Conservation (phyloP, 345 rosid species). For the Eucalyptus marginata region DNA sequence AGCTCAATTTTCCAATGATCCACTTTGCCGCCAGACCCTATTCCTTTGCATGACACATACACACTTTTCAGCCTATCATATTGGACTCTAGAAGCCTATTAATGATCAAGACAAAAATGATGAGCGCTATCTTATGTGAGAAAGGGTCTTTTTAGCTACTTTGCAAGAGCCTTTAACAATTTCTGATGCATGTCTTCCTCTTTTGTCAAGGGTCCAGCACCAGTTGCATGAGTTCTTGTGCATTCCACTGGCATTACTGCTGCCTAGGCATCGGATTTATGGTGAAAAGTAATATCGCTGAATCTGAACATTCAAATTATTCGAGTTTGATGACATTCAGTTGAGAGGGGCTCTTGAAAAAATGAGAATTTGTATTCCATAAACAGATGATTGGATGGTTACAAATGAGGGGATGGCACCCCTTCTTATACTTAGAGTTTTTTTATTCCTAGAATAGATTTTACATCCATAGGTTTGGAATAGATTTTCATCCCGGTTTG, state of each 20-base stretch:
- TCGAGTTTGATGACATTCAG: neutral
- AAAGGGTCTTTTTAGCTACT: neutral
- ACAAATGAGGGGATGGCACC: too few relatives aligned
- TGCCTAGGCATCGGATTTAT: neutral
- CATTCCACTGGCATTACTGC: neutral
- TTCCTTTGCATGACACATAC: neutral
- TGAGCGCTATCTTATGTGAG: neutral
- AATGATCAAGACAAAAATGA: neutral
- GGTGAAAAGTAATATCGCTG: neutral
- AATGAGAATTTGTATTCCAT: too few relatives aligned
- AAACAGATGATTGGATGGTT: too few relatives aligned
- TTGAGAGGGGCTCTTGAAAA: too few relatives aligned
- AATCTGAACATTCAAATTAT: neutral
- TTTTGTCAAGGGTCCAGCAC: neutral
- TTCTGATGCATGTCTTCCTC: neutral
- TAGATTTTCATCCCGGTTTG: too few relatives aligned
- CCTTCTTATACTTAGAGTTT: too few relatives aligned
- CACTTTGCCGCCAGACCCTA: neutral
- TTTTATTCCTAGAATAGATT: too few relatives aligned
- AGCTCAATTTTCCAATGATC: neutral
- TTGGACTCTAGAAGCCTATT: neutral
- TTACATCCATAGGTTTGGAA: too few relatives aligned
- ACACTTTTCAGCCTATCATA: neutral
- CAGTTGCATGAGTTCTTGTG: too few relatives aligned
- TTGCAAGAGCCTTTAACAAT: neutral